Percentiles rank a stretch among this genome's conserved stretches.
phyloP scores from a whole-genome alignment of 139 green algal species.

The Chlamydomonas sphaeroides region DNA sequence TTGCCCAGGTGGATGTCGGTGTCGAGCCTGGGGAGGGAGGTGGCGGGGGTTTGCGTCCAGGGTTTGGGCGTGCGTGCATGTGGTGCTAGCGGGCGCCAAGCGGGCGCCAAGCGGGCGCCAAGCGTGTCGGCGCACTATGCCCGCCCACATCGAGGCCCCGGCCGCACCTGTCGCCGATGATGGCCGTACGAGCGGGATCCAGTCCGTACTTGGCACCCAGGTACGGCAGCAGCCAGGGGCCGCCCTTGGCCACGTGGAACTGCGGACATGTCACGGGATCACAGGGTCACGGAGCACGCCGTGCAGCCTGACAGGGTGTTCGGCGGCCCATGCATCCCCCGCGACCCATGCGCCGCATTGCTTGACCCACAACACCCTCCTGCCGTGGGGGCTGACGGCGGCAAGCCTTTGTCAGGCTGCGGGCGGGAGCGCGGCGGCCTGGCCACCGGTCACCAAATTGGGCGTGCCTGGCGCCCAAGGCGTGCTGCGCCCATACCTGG shows the following conservation, averaged over 20 bases:
- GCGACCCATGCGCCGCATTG: no score
- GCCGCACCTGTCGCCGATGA: slow-evolving; percentile 76
- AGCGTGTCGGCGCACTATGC: no score
- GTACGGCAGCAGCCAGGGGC: slow-evolving; percentile 74
- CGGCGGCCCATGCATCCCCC: no score
- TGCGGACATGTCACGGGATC: not conserved
- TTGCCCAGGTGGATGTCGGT: not conserved
- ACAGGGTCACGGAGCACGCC: not conserved
- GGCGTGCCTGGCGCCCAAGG: no score
- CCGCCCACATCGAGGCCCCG: slow-evolving; percentile 74
- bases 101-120: no score
- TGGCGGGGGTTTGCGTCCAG: not conserved
- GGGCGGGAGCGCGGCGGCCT: no score
- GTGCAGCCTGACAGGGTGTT: no score
- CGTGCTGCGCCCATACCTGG: no score
- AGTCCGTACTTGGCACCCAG: slow-evolving; percentile 59
- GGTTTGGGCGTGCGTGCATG: not conserved
- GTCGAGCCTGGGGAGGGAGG: not conserved
- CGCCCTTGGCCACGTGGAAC: slow-evolving; percentile 76
- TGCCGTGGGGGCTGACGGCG: no score
- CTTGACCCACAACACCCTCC: no score
- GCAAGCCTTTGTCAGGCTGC: no score
- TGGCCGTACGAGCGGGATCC: slow-evolving; percentile 48
- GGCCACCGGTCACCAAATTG: no score
- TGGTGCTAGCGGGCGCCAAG: not conserved